Percentiles rank a stretch among this genome's conserved stretches.
phyloP scores from a whole-genome alignment of 2,329 filamentous ascomycete genomes.

The Pleochaeta shiraiana region DNA sequence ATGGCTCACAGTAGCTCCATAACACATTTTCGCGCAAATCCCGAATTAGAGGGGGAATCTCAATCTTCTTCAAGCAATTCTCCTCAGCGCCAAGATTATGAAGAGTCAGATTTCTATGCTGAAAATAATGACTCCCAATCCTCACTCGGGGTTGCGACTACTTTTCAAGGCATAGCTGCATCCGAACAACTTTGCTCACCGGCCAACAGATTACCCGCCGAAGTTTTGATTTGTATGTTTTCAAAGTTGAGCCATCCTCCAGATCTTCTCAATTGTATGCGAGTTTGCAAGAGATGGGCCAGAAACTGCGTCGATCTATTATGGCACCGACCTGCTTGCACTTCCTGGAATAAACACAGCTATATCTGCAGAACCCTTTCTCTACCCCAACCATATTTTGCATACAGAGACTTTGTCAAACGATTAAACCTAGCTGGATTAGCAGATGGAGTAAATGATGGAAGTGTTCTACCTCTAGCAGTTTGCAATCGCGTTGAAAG shows the following conservation, averaged over 20 bases:
- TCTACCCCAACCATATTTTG: conserved; percentile 55
- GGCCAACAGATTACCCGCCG: conserved; percentile 69
- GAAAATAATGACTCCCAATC: conserved; percentile 82
- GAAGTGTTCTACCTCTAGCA: conserved; percentile 61
- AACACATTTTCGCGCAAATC: conserved; percentile 12
- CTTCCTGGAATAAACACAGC: conserved; percentile 60
- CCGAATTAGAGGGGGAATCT: conserved; percentile 17
- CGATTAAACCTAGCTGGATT: conserved; percentile 74
- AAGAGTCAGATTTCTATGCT: conserved; percentile 86
- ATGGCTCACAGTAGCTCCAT: conserved; percentile 12
- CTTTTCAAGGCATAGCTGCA: conserved; percentile 51
- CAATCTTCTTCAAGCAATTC: conserved; percentile 41
- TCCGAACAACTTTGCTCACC: conserved; percentile 51
- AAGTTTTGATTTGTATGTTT: conserved; percentile 88
- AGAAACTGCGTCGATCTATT: conserved; percentile 78
- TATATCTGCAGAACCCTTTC: conserved; percentile 63
- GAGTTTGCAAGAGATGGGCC: conserved; percentile 89
- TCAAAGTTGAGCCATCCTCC: conserved; percentile 52
- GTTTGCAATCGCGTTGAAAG: conserved; percentile 83
- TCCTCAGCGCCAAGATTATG: conserved; percentile 54
- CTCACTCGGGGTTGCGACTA: conserved; percentile 54
- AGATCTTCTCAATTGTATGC: conserved; percentile 73
- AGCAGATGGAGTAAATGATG: conserved; percentile 58
- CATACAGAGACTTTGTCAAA: conserved; percentile 78
- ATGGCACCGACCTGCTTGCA: conserved; percentile 87